A percentile compares a stretch with the other conserved stretches of the same genome.
Conservation (phyloP, 129 eudicot species). For the Escallonia herrerae region DNA sequence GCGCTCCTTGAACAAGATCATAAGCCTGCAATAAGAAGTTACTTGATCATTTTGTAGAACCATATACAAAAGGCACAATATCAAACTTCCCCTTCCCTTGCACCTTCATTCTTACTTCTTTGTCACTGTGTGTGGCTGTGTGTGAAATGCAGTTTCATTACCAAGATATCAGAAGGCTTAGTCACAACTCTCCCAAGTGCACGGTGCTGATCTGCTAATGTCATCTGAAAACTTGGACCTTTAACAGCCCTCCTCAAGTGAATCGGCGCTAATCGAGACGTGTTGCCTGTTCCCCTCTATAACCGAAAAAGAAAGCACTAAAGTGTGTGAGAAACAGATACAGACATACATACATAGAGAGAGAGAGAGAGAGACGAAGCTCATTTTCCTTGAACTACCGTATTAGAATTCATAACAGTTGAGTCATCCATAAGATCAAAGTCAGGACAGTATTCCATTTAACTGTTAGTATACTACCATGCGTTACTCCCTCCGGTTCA, state of each 20-base stretch:
- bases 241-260: constrained; percentile 28
- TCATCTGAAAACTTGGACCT: constrained; percentile 31
- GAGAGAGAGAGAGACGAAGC: too few species aligned
- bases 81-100: constrained; percentile 5
- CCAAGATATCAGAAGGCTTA: constrained; percentile 74
- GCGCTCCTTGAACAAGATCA: constrained; percentile 89
- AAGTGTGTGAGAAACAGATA: too few species aligned
- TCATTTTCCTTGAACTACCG: too few species aligned
- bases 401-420: too few species aligned
- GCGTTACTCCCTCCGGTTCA: too few species aligned
- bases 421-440: too few species aligned
- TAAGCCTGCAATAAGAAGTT: constrained; percentile 64
- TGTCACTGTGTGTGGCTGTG: neutral
- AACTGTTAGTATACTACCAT: too few species aligned
- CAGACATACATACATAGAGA: too few species aligned
- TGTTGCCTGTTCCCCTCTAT: constrained; percentile 37
- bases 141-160: constrained; percentile 22
- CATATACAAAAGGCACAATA: neutral
- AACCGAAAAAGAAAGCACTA: constrained; percentile 24
- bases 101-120: neutral
- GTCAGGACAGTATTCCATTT: too few species aligned
- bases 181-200: constrained; percentile 24
- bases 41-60: constrained; percentile 14
- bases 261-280: constrained; percentile 22
- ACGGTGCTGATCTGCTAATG: constrained; percentile 54